These are phyloP conservation scores for Alloteropsis semialata DNA, from an alignment of 176 grass and related monocot genomes.

Conservation along the genomic window DNA sequence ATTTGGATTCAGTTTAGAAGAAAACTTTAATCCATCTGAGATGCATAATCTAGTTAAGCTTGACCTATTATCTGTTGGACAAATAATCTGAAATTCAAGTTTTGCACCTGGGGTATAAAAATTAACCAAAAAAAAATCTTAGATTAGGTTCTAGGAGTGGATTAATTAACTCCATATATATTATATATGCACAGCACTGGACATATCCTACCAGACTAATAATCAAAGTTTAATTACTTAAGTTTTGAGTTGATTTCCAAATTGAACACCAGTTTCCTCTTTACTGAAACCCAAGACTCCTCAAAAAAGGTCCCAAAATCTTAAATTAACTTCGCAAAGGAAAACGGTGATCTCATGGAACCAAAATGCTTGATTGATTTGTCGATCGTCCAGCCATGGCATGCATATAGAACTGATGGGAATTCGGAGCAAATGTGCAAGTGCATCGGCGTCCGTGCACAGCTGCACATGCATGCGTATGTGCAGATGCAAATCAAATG, in stretches of 20 bases:
- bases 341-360: not conserved
- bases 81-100: not conserved
- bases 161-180: not conserved
- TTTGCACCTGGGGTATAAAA: not conserved
- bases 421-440: not conserved
- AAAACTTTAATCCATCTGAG: not conserved
- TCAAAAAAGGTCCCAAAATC: not conserved
- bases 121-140: not conserved
- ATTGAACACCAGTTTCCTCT: not conserved
- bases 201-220: not conserved
- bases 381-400: not conserved
- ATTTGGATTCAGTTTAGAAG: not conserved
- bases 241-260: not conserved
- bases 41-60: not conserved
- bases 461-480: not conserved
- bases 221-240: not conserved
- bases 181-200: not conserved
- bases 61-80: not conserved
- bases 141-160: not conserved
- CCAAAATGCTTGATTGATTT: not conserved
- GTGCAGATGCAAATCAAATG: not conserved
- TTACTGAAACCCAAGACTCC: not conserved
- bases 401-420: not conserved
- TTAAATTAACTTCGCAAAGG: not conserved
- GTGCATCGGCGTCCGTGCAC: not conserved